Conservation (phyloP, 352 stramenopile species). For the Phytophthora litchii region DNA sequence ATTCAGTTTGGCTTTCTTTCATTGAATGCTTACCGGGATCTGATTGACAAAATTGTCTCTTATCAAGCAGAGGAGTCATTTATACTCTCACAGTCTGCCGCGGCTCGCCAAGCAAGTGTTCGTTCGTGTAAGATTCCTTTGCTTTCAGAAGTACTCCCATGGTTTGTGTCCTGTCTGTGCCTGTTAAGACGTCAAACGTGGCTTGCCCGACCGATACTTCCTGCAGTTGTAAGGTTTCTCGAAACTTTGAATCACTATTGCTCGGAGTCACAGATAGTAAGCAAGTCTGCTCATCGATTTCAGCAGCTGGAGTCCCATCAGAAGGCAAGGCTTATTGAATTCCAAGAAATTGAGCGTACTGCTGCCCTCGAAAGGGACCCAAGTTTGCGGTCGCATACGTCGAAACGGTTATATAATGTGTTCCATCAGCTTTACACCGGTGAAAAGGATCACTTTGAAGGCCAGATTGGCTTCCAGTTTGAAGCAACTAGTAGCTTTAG, state of each 20-base stretch:
- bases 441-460: conserved; percentile 91
- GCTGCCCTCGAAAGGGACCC: conserved; percentile 53
- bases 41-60: conserved; percentile 50
- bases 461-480: conserved; percentile 90
- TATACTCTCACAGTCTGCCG: conserved; percentile 26
- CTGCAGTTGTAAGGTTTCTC: conserved; percentile 66
- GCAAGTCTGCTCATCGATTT: conserved; percentile 67
- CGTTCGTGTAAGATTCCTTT: conserved; percentile 53
- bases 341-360: conserved; percentile 68
- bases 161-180: conserved; percentile 81
- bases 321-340: conserved; percentile 65
- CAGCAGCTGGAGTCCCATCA: conserved; percentile 64
- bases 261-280: conserved; percentile 65
- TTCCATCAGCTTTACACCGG: conserved; percentile 90
- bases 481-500: conserved; percentile 83
- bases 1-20: conserved; percentile 72
- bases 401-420: conserved; percentile 86
- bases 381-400: conserved; percentile 50
- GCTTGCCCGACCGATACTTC: conserved; percentile 74
- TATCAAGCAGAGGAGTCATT: conserved; percentile 65
- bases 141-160: conserved; percentile 71
- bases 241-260: conserved; percentile 76
- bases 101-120: conserved; percentile 39
- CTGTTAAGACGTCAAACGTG: conserved; percentile 82
- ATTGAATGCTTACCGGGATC: conserved; percentile 60